Percentiles rank a stretch among this genome's conserved stretches.
These are phyloP conservation scores for Paracoccidioides brasiliensis DNA, from an alignment of 2,329 filamentous ascomycete species.

Conservation along the genomic window DNA sequence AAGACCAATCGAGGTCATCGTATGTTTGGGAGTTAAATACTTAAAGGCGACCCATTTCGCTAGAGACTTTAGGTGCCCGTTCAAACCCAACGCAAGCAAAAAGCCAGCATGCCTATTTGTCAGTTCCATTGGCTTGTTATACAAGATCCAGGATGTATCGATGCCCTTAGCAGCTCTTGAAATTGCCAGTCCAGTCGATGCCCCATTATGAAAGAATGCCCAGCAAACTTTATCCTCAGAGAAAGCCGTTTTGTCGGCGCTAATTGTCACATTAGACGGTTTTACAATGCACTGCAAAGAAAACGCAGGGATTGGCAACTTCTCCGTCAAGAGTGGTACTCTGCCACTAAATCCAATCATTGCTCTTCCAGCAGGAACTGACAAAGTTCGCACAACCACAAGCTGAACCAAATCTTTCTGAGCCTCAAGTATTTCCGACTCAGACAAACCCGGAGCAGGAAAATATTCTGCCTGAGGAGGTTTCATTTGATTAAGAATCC, in stretches of 20 bases:
- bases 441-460: slow-evolving; percentile 63
- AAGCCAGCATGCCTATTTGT: slow-evolving; percentile 96
- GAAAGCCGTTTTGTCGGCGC: slow-evolving; percentile 76
- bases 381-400: slow-evolving; percentile 74
- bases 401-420: slow-evolving; percentile 84
- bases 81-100: slow-evolving; percentile 75
- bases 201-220: slow-evolving; percentile 96
- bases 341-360: slow-evolving; percentile 81
- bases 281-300: slow-evolving; percentile 85
- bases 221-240: slow-evolving; percentile 95
- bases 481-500: slow-evolving; percentile 72
- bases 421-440: slow-evolving; percentile 76
- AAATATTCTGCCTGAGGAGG: slow-evolving; percentile 66
- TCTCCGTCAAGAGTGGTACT: slow-evolving; percentile 81
- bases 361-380: slow-evolving; percentile 74
- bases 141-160: slow-evolving; percentile 96
- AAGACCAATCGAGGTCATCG: slow-evolving; percentile 97
- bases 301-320: slow-evolving; percentile 79
- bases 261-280: slow-evolving; percentile 80
- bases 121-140: slow-evolving; percentile 87
- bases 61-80: slow-evolving; percentile 84
- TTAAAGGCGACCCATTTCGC: slow-evolving; percentile 99
- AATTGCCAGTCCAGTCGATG: slow-evolving; percentile 82
- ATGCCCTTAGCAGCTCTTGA: slow-evolving; percentile 84
- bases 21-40: slow-evolving; percentile 96